A percentile compares a stretch with the other conserved stretches of the same genome.
phyloP scores from a whole-genome alignment of 208 protist genomes.

The Sergeia podlipaevii region DNA sequence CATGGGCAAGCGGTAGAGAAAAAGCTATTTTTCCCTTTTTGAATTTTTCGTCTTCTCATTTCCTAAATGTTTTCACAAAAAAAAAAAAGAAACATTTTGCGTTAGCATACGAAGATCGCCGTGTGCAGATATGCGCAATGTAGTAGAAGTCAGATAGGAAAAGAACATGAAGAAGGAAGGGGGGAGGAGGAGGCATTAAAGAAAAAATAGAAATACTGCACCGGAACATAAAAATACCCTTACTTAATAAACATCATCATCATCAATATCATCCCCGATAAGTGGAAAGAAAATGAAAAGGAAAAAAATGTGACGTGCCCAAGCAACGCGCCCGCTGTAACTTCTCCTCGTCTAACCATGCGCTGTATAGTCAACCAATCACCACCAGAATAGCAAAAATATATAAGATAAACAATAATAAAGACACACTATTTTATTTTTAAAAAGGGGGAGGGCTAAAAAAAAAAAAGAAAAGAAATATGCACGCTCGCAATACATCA shows the following conservation, averaged over 20 bases:
- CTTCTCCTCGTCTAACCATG: too few relatives aligned
- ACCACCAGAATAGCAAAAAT: too few relatives aligned
- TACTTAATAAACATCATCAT: background rate
- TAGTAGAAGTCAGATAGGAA: slow-evolving; percentile 3
- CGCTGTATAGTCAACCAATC: too few relatives aligned
- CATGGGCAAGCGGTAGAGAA: slow-evolving; percentile 11
- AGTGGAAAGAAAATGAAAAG: background rate
- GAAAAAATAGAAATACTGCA: slow-evolving; percentile 2
- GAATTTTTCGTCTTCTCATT: too few relatives aligned
- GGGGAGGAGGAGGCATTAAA: background rate
- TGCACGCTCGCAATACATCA: too few relatives aligned
- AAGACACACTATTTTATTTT: too few relatives aligned
- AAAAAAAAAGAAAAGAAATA: slow-evolving; percentile 1
- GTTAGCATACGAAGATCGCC: background rate
- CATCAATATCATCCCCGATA: background rate
- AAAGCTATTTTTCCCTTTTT: too few relatives aligned
- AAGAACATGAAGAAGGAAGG: slow-evolving; percentile 10
- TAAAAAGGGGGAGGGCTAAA: too few relatives aligned
- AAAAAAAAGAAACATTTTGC: slow-evolving; percentile 1
- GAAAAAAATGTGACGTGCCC: slow-evolving; percentile 1
- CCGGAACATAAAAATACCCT: too few relatives aligned
- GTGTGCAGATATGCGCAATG: background rate
- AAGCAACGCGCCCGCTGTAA: too few relatives aligned
- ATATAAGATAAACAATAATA: too few relatives aligned
- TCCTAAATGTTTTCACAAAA: too few relatives aligned